Percentiles rank a stretch among this genome's conserved stretches.
Conservation (phyloP, 1,284 basidiomycete genomes). For the Tylopilus orsonianus region DNA sequence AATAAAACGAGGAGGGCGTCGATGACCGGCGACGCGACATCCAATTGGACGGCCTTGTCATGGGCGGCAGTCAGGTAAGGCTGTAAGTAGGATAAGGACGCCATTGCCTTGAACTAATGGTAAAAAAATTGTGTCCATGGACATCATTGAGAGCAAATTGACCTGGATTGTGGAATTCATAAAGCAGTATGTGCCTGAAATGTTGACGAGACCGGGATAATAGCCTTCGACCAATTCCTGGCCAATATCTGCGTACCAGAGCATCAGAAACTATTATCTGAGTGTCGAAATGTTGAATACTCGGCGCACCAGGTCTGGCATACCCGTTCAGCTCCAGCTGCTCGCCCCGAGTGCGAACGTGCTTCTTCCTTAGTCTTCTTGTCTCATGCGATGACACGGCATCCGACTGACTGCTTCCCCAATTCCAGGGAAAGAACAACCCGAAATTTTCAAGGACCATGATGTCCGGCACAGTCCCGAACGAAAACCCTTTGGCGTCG, state of each 20-base stretch:
- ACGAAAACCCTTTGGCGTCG: conserved; percentile 22
- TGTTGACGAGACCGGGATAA: conserved; percentile 88
- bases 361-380: conserved; percentile 50
- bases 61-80: conserved; percentile 74
- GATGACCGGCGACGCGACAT: conserved; percentile 81
- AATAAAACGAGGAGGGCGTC: conserved; percentile 74
- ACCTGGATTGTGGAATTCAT: conserved; percentile 94
- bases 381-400: conserved; percentile 36
- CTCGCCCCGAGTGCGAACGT: conserved; percentile 52
- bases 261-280: conserved; percentile 1
- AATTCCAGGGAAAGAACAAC: conserved; percentile 58
- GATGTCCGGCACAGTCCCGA: conserved; percentile 33
- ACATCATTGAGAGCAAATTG: conserved; percentile 19
- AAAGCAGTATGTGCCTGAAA: conserved; percentile 94
- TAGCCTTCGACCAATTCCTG: conserved; percentile 43
- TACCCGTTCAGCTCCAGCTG: conserved; percentile 47
- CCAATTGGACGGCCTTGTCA: conserved; percentile 67
- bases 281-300: background rate
- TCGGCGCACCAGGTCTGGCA: conserved; percentile 26
- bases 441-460: conserved; percentile 61
- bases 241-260: conserved; percentile 21
- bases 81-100: conserved; percentile 77
- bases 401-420: conserved; percentile 38
- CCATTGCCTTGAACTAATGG: conserved; percentile 60
- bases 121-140: conserved; percentile 13